These are phyloP conservation scores for Maudiozyma serrabonitensis DNA, from an alignment of 805 yeast species.

Conservation along the genomic window DNA sequence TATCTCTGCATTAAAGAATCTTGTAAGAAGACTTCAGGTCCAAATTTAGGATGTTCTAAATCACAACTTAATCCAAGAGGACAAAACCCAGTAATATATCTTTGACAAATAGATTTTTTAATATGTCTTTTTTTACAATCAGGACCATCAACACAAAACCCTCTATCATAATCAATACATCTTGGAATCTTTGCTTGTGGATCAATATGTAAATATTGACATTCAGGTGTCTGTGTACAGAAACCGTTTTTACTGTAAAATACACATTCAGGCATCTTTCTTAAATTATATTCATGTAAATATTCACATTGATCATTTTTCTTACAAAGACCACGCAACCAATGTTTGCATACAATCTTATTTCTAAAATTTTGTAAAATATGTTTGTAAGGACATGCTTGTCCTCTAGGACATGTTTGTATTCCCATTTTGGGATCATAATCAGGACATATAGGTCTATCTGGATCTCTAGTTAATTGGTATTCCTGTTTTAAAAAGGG, in stretches of 20 bases:
- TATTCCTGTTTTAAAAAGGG: slow-evolving; percentile 72
- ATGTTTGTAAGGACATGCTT: slow-evolving; percentile 81
- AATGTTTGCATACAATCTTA: slow-evolving; percentile 92
- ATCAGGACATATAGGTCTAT: slow-evolving; percentile 63
- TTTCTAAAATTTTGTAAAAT: slow-evolving; percentile 54
- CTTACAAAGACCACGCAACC: slow-evolving; percentile 95
- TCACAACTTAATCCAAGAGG: slow-evolving; percentile 72
- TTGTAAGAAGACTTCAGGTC: slow-evolving; percentile 23
- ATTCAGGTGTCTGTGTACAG: slow-evolving; percentile 90
- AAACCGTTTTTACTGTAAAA: slow-evolving; percentile 71
- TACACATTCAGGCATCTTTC: slow-evolving; percentile 95
- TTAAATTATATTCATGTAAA: slow-evolving; percentile 84
- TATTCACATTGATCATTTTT: slow-evolving; percentile 95
- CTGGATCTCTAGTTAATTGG: slow-evolving; percentile 77
- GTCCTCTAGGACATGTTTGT: slow-evolving; percentile 69
- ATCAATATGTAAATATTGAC: slow-evolving; percentile 85
- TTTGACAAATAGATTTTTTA: slow-evolving; percentile 61
- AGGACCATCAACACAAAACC: slow-evolving; percentile 91
- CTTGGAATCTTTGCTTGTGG: slow-evolving; percentile 83
- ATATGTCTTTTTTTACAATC: slow-evolving; percentile 74
- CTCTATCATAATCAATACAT: slow-evolving; percentile 73
- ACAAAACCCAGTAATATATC: slow-evolving; percentile 83
- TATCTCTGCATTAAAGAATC: slow-evolving; percentile 27
- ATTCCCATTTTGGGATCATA: slow-evolving; percentile 41
- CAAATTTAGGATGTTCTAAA: slow-evolving; percentile 72